Evolutionary conservation across 352 stramenopile species (phyloP).

Genomic region (Globisporangium takayamanum): DNA sequence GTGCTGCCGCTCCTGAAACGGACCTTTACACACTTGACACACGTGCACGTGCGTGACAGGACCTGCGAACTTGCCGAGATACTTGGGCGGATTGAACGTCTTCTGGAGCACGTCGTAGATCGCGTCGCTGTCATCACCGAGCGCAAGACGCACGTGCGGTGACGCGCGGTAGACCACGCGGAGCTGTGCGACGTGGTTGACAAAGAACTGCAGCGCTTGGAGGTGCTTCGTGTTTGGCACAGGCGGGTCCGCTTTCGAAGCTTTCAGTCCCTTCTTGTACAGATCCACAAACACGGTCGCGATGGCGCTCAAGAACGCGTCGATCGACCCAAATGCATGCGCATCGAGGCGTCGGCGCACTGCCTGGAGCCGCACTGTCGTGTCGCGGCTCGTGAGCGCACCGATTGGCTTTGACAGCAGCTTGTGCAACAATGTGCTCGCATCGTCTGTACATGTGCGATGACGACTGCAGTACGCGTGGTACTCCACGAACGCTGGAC

Average conservation of each 20-base stretch:
- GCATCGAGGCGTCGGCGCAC: constrained; percentile 36
- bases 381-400: constrained; percentile 44
- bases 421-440: constrained; percentile 40
- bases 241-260: constrained; percentile 42
- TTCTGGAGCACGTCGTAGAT: constrained; percentile 44
- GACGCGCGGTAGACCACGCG: constrained; percentile 39
- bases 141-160: constrained; percentile 15
- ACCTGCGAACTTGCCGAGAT: constrained; percentile 48
- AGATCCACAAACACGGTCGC: constrained; percentile 35
- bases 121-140: constrained; percentile 45
- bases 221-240: constrained; percentile 53
- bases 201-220: constrained; percentile 61
- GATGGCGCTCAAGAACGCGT: constrained; percentile 35
- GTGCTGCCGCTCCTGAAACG: constrained; percentile 70
- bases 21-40: constrained; percentile 62
- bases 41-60: constrained; percentile 47
- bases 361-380: constrained; percentile 32
- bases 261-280: constrained; percentile 43
- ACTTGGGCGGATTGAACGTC: constrained; percentile 45
- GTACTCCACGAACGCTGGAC: constrained; percentile 26
- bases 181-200: constrained; percentile 59
- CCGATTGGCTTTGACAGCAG: constrained; percentile 47
- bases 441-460: constrained; percentile 24
- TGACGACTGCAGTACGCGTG: constrained; percentile 74
- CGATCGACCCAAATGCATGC: constrained; percentile 30